Evolutionary conservation across 345 rosid genomes (phyloP).

Genomic region (Rubroshorea leprosula): DNA sequence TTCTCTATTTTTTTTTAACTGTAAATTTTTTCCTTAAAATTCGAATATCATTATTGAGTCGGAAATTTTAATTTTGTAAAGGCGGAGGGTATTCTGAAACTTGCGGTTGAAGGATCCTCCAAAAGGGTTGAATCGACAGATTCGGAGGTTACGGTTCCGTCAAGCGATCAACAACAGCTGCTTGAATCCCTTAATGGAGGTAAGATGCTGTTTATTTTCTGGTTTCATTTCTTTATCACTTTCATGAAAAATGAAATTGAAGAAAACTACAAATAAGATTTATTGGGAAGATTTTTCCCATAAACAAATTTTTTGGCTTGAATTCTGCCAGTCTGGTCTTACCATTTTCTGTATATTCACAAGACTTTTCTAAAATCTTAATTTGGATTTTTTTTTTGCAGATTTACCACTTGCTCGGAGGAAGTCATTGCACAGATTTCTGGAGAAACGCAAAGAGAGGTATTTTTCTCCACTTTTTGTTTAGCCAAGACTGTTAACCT

Average conservation of each 20-base stretch:
- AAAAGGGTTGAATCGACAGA: constrained; percentile 24
- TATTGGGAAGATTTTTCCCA: too few relatives aligned
- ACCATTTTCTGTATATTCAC: too few relatives aligned
- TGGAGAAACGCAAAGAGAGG: constrained; percentile 94
- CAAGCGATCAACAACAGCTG: constrained; percentile 33
- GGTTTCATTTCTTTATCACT: not conserved
- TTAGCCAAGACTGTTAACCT: not conserved
- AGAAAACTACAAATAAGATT: not conserved
- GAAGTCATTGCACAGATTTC: constrained; percentile 77
- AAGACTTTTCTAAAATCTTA: not conserved
- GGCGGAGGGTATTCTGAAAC: constrained; percentile 58
- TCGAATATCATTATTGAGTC: too few relatives aligned
- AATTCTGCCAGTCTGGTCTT: too few relatives aligned
- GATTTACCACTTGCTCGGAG: constrained; percentile 69
- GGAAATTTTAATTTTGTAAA: not conserved
- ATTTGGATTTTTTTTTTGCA: constrained; percentile 13
- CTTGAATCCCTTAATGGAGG: constrained; percentile 56
- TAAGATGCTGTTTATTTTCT: constrained; percentile 8
- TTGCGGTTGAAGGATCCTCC: constrained; percentile 43
- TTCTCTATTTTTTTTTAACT: not conserved
- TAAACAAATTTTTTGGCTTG: too few relatives aligned
- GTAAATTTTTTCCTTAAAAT: not conserved
- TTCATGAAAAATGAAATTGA: not conserved
- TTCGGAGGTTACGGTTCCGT: constrained; percentile 15
- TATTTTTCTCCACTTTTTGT: constrained; percentile 16